Conservation (phyloP, 2,329 filamentous ascomycete genomes). For the Samsoniella hepiali region DNA sequence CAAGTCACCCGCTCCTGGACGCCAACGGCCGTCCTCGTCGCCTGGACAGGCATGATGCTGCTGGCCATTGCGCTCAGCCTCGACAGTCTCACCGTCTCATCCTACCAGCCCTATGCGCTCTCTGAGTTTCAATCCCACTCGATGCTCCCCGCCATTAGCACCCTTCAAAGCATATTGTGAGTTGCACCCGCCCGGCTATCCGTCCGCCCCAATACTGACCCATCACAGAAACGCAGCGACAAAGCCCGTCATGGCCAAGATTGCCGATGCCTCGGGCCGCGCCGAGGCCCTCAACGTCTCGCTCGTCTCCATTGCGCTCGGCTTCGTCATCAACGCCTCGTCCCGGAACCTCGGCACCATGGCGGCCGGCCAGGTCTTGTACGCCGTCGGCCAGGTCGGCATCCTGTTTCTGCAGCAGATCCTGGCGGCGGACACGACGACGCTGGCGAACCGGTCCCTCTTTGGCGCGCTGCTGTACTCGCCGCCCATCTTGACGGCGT, state of each 20-base stretch:
- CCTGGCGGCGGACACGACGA: constrained; percentile 61
- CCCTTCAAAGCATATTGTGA: constrained; percentile 12
- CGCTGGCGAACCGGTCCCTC: constrained; percentile 57
- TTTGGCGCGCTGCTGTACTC: constrained; percentile 56
- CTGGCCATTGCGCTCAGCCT: constrained; percentile 8
- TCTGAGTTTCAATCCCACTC: constrained; percentile 13
- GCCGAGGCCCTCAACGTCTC: constrained; percentile 56
- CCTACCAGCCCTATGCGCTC: constrained; percentile 16
- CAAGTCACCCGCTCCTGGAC: constrained; percentile 9
- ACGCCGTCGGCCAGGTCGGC: constrained; percentile 56
- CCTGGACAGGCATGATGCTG: constrained; percentile 15
- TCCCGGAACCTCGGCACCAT: constrained; percentile 53
- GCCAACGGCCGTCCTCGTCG: neutral
- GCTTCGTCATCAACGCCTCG: constrained; percentile 56
- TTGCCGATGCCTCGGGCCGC: constrained; percentile 60
- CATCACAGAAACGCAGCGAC: neutral
- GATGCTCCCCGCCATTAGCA: constrained; percentile 6
- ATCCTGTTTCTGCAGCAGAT: constrained; percentile 61
- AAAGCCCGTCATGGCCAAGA: constrained; percentile 48
- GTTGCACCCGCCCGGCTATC: neutral
- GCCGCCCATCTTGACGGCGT: constrained; percentile 60
- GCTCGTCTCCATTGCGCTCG: constrained; percentile 52
- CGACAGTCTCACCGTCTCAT: constrained; percentile 3
- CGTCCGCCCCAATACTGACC: neutral
- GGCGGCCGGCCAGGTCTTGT: constrained; percentile 57